Conservation (phyloP, 257 asterid genomes). For the Ocimum tenuiflorum region DNA sequence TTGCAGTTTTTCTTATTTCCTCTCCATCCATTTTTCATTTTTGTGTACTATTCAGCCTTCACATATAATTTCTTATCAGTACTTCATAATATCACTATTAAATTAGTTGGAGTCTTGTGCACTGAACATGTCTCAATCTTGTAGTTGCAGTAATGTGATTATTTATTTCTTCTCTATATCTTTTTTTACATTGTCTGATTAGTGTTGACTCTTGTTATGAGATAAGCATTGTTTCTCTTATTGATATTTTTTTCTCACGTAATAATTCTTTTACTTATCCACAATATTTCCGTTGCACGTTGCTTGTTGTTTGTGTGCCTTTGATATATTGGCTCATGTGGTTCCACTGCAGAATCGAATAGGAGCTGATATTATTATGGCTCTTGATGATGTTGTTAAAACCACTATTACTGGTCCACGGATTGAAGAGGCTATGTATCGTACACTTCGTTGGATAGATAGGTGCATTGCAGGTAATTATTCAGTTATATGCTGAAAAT, state of each 20-base stretch:
- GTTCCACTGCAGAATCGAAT: slow-evolving; percentile 70
- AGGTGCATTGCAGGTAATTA: slow-evolving; percentile 85
- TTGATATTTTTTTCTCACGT: not conserved
- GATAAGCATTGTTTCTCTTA: not conserved
- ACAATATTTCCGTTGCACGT: not conserved
- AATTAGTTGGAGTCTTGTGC: not conserved
- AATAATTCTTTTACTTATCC: not conserved
- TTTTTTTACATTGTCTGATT: not conserved
- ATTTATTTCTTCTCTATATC: not conserved
- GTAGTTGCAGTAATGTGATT: not conserved
- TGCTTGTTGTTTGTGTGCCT: not conserved
- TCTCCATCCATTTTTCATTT: too few relatives aligned
- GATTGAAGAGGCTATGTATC: slow-evolving; percentile 94
- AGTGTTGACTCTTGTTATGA: not conserved
- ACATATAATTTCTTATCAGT: not conserved
- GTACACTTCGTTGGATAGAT: slow-evolving; percentile 99
- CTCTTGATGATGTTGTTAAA: slow-evolving; percentile 97
- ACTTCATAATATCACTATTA: not conserved
- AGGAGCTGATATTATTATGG: slow-evolving; percentile 99
- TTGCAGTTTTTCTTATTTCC: too few relatives aligned
- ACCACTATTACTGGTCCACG: slow-evolving; percentile 96
- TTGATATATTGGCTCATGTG: slow-evolving; percentile 14
- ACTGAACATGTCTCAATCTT: not conserved
- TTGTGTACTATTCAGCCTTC: too few relatives aligned
- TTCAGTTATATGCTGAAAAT: not conserved